These are phyloP conservation scores for Durusdinium trenchii DNA, from an alignment of 73 alveolate species.

Conservation along the genomic window DNA sequence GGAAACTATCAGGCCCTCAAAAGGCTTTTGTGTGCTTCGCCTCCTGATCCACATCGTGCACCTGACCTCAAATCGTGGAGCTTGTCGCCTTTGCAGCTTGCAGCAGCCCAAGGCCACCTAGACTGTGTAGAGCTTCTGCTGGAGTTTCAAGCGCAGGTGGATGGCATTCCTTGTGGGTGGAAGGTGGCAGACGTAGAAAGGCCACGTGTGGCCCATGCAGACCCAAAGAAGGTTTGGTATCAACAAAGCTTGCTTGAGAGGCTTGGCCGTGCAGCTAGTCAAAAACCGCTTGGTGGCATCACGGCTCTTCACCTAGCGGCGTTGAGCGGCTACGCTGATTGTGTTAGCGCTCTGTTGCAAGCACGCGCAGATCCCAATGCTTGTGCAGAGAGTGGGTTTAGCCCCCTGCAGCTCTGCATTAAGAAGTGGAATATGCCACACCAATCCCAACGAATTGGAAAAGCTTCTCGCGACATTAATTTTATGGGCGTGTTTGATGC, in stretches of 20 bases:
- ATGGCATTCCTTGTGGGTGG: conserved; percentile 18
- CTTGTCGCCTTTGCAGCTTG: conserved; percentile 18
- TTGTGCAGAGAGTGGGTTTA: background rate
- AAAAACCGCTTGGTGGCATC: background rate
- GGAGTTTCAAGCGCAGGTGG: background rate
- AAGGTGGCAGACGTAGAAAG: background rate
- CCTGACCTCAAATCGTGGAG: background rate
- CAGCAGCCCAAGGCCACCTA: conserved; percentile 35
- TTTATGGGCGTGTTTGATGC: background rate
- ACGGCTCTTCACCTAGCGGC: conserved; percentile 15
- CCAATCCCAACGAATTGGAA: too few relatives aligned
- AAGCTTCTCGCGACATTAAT: background rate
- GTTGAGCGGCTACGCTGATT: background rate
- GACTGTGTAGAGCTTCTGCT: conserved; percentile 34
- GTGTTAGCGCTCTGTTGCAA: conserved; percentile 24
- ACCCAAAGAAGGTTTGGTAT: conserved; percentile 42
- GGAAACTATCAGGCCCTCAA: background rate
- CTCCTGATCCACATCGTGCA: background rate
- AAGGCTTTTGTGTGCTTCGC: background rate
- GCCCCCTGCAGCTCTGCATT: background rate
- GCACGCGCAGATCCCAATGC: conserved; percentile 8
- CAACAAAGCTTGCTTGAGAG: background rate
- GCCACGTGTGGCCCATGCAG: background rate
- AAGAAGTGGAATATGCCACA: conserved; percentile 33
- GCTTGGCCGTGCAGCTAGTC: background rate